Evolutionary conservation across 202 grass and related monocot species (phyloP), one percentile per base, ranked within the genome.

Genomic region (Zizania palustris): DNA sequence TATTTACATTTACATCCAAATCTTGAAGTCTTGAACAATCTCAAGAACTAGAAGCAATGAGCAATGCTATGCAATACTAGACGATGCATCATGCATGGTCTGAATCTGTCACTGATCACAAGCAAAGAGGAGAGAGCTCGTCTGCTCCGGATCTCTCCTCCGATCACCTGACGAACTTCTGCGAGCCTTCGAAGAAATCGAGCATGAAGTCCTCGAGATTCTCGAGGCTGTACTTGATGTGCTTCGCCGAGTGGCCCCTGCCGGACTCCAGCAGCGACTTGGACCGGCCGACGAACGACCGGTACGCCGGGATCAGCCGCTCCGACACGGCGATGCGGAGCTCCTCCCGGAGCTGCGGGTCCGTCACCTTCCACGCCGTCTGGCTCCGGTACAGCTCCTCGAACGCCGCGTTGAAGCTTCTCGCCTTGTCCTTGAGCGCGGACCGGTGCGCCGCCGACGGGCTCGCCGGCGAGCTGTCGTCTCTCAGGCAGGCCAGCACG

Each of bases 381-480:
- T 93, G 91, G 44, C 37, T 67, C 75, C 88, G 85, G 68, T 88
- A 93, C 77, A 88, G 56, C 75, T 93, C 91, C 73, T 93, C 87
- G 76, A 93, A 93, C 36, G 85, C 82, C 45, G 77, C 71, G 75
- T 90, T 88, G 83, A 93, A 93, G 22, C 63, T 77, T 71, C 49
- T 88, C 6, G 83, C 88, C 68, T 69, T 85, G 44, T 83, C 91
- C 83, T 68, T 77, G 6, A 73, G 60, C 80, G 54, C 75, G 16
- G 19, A 18, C 20, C 69, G 69, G 45, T 43, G 66, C 7, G 50
- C 38, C 67, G 55, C 9, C 14, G 36, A 28, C 28, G 28, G 28
- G 28, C 28, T 43, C 48, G 55, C 38, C 36, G 72, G 8, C 67
- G 71, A 8, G 58, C 75, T 51, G 9, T 88, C 91, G 53, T 88